These are phyloP conservation scores for Chaetomium sp. DNA, from an alignment of 2,329 filamentous ascomycete species.

Conservation along the genomic window DNA sequence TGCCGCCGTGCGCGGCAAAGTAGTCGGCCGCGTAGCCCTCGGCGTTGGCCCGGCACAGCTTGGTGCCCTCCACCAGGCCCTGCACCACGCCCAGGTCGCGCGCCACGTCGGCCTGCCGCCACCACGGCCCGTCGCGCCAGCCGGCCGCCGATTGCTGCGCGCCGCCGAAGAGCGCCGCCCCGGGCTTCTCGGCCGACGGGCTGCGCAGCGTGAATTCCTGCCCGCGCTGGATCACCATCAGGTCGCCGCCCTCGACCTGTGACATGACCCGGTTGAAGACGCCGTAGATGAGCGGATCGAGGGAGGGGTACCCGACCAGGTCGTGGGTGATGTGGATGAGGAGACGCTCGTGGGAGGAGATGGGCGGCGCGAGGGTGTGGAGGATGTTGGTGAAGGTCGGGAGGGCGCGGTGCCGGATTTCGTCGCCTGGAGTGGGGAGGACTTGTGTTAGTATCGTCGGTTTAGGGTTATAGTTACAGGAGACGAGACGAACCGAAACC, in stretches of 20 bases:
- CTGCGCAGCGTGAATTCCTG: constrained; percentile 75
- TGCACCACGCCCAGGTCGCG: constrained; percentile 79
- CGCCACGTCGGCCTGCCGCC: constrained; percentile 70
- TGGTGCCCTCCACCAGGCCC: constrained; percentile 83
- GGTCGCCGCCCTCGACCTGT: constrained; percentile 96
- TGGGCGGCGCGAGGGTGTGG: constrained; percentile 92
- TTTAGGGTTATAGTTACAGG: neutral
- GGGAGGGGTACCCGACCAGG: constrained; percentile 87
- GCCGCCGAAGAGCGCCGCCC: constrained; percentile 43
- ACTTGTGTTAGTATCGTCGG: constrained; percentile 11
- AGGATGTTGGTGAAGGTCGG: constrained; percentile 95
- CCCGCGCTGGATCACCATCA: constrained; percentile 91
- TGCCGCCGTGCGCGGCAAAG: constrained; percentile 74
- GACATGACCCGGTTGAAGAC: constrained; percentile 96
- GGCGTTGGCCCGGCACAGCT: constrained; percentile 85
- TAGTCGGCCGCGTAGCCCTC: constrained; percentile 87
- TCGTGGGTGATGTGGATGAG: constrained; percentile 98
- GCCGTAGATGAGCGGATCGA: constrained; percentile 88
- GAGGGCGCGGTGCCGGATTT: constrained; percentile 80
- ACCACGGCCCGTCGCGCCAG: constrained; percentile 97
- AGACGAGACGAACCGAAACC: constrained; percentile 64
- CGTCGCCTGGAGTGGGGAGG: constrained; percentile 66
- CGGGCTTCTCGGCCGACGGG: constrained; percentile 35
- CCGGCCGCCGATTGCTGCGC: constrained; percentile 58
- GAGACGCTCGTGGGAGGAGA: constrained; percentile 93